Percentiles rank a stretch among this genome's conserved stretches.
phyloP scores from a whole-genome alignment of 179 eudicot genomes.

The Beta lomatogona region DNA sequence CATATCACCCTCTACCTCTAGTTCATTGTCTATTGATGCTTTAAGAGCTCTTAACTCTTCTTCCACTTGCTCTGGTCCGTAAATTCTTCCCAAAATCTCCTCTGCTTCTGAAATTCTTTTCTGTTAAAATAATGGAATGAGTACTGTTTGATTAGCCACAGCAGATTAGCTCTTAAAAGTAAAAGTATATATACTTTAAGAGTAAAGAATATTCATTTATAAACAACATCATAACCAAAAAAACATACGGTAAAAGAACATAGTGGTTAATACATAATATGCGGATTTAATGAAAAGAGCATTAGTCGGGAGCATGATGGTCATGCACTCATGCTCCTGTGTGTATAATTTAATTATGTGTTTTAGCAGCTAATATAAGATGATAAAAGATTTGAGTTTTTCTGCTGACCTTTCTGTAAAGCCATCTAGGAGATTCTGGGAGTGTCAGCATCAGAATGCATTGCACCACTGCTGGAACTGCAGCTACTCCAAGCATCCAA shows the following conservation, averaged over 20 bases:
- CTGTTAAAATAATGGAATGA: slow-evolving; percentile 30
- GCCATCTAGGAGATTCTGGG: slow-evolving; percentile 90
- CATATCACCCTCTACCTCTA: slow-evolving; percentile 47
- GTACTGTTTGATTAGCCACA: no score
- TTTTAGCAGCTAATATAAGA: no score
- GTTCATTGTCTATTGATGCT: slow-evolving; percentile 60
- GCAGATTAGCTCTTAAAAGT: no score
- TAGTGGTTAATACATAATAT: no score
- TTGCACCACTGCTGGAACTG: slow-evolving; percentile 66
- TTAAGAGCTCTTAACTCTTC: slow-evolving; percentile 69
- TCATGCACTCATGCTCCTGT: no score
- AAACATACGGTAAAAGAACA: no score
- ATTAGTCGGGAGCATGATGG: no score
- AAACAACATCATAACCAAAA: no score
- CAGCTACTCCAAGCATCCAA: slow-evolving; percentile 92
- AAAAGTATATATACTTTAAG: no score
- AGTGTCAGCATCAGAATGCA: slow-evolving; percentile 63
- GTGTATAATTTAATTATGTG: background rate
- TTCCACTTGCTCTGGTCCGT: slow-evolving; percentile 63
- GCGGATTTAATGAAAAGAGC: no score
- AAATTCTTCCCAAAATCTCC: slow-evolving; percentile 65
- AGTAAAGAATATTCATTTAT: no score
- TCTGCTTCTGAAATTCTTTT: slow-evolving; percentile 61
- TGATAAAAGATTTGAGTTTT: no score
- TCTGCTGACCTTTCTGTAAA: slow-evolving; percentile 49